These are phyloP conservation scores for Candida sakaeoensis DNA, from an alignment of 805 yeast species.

Conservation along the genomic window DNA sequence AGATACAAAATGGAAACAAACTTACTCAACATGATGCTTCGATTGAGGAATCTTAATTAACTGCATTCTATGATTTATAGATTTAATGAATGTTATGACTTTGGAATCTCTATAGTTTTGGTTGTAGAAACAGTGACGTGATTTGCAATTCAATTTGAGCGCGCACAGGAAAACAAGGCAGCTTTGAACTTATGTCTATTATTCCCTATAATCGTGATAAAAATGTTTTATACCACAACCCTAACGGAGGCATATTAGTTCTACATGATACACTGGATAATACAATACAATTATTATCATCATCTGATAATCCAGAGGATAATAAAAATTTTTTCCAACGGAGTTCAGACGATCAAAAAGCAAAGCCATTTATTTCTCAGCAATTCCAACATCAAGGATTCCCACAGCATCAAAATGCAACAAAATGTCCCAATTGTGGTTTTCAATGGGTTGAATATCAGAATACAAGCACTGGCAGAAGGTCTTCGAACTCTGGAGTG, in stretches of 20 bases:
- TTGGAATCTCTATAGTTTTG: too few relatives aligned
- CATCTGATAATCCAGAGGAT: slow-evolving; percentile 1
- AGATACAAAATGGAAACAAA: slow-evolving; percentile 28
- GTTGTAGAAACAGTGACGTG: too few relatives aligned
- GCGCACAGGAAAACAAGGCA: neutral
- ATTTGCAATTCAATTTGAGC: neutral
- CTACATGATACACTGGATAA: slow-evolving; percentile 30
- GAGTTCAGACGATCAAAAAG: neutral
- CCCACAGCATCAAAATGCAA: slow-evolving; percentile 2
- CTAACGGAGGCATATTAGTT: slow-evolving; percentile 30
- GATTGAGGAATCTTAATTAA: slow-evolving; percentile 19
- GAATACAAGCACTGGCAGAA: slow-evolving; percentile 1
- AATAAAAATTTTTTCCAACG: neutral
- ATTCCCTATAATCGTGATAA: slow-evolving; percentile 33
- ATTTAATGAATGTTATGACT: slow-evolving; percentile 3
- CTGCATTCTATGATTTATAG: neutral
- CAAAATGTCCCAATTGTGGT: slow-evolving; percentile 30
- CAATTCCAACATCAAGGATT: neutral
- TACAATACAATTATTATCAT: slow-evolving; percentile 24
- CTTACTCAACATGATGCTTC: slow-evolving; percentile 31
- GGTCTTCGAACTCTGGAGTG: neutral
- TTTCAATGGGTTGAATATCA: slow-evolving; percentile 20
- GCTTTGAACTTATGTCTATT: slow-evolving; percentile 26
- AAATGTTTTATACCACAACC: slow-evolving; percentile 33
- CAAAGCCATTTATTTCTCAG: neutral